Conservation (phyloP, 768 basidiomycete species). For the Dioszegia crocea region DNA sequence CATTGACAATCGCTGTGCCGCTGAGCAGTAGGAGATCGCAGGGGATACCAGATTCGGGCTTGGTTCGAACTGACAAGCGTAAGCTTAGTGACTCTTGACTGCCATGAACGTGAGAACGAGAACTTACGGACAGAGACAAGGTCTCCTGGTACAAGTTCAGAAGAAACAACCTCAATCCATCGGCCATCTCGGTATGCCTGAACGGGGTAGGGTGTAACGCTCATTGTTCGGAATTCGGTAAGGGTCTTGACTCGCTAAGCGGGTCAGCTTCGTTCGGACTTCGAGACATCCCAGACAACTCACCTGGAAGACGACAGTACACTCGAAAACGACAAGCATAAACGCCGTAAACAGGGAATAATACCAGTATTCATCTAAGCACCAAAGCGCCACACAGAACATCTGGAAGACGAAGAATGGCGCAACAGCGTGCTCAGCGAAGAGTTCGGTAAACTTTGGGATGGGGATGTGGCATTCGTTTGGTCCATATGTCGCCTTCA, state of each 20-base stretch:
- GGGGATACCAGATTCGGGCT: conserved; percentile 78
- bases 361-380: conserved; percentile 98
- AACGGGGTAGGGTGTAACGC: conserved; percentile 82
- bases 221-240: conserved; percentile 95
- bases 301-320: conserved; percentile 98
- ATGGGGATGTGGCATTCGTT: conserved; percentile 98
- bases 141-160: conserved; percentile 86
- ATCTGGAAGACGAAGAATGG: conserved; percentile 99
- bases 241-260: conserved; percentile 81
- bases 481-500: conserved; percentile 71
- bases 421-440: conserved; percentile 91
- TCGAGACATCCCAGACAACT: conserved; percentile 30
- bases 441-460: conserved; percentile 85
- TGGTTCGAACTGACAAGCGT: conserved; percentile 50
- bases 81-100: no score
- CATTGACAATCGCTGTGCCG: conserved; percentile 94
- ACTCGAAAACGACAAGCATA: conserved; percentile 98
- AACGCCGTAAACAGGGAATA: conserved; percentile 94
- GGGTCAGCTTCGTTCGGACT: background rate
- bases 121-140: conserved; percentile 74
- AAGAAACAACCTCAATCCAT: conserved; percentile 77
- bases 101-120: no score
- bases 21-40: conserved; percentile 89
- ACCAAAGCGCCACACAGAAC: conserved; percentile 97
- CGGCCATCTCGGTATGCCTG: conserved; percentile 69